phyloP scores from a whole-genome alignment of 768 basidiomycete species.

The Pilatotrama ljubarskyi region DNA sequence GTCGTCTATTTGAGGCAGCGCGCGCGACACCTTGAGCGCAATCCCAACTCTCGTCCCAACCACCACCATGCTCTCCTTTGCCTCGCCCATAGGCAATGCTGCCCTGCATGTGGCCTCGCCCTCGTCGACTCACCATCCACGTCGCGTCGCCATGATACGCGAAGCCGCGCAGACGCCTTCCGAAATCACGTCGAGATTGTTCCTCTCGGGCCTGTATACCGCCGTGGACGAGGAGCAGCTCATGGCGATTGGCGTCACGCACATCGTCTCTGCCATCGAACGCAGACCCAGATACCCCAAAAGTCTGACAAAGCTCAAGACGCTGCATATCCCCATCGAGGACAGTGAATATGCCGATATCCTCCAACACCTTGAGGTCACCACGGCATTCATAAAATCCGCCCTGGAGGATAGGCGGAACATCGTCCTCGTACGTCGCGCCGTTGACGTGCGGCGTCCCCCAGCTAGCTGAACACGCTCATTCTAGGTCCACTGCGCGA shows the following conservation, averaged over 20 bases:
- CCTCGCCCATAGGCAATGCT: slow-evolving; percentile 8
- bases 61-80: slow-evolving; percentile 20
- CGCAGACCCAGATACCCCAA: slow-evolving; percentile 45
- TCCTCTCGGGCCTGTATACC: slow-evolving; percentile 61
- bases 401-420: slow-evolving; percentile 47
- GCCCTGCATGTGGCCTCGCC: slow-evolving; percentile 8
- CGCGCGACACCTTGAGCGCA: neutral
- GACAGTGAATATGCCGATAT: slow-evolving; percentile 47
- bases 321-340: slow-evolving; percentile 52
- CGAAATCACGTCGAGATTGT: slow-evolving; percentile 50
- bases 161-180: slow-evolving; percentile 22
- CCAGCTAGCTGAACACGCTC: neutral
- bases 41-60: slow-evolving; percentile 5
- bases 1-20: slow-evolving; percentile 8
- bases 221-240: slow-evolving; percentile 53
- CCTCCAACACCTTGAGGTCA: slow-evolving; percentile 44
- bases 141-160: slow-evolving; percentile 1
- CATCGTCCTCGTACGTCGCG: slow-evolving; percentile 51
- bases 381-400: slow-evolving; percentile 53
- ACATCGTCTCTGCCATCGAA: slow-evolving; percentile 69
- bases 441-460: neutral
- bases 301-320: slow-evolving; percentile 36
- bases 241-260: slow-evolving; percentile 64
- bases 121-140: neutral
- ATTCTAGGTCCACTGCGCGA: slow-evolving; percentile 70